Conservation (phyloP, 1,139 yeast genomes). For the Suhomyces choctaworum region DNA sequence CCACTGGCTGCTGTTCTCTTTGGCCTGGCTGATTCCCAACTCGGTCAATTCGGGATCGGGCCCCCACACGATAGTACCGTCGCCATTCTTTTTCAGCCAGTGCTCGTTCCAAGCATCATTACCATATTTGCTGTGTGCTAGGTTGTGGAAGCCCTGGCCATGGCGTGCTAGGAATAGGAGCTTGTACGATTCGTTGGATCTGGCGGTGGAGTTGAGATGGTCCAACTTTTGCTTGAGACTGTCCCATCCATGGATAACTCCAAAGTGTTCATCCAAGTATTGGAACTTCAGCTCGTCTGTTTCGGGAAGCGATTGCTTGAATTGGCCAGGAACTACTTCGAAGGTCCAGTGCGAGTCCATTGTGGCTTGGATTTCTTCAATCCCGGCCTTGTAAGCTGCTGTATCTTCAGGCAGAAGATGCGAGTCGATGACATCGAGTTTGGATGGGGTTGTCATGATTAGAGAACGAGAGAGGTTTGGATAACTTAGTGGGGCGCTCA, state of each 20-base stretch:
- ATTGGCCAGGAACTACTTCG: slow-evolving; percentile 37
- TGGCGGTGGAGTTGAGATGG: slow-evolving; percentile 29
- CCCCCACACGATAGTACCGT: slow-evolving; percentile 47
- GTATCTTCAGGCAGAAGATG: slow-evolving; percentile 12
- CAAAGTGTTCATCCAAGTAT: slow-evolving; percentile 43
- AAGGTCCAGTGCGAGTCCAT: slow-evolving; percentile 31
- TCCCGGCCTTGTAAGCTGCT: slow-evolving; percentile 10
- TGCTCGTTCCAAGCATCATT: slow-evolving; percentile 44
- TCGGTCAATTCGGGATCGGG: slow-evolving; percentile 49
- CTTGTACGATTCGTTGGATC: slow-evolving; percentile 31
- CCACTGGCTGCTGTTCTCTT: slow-evolving; percentile 23
- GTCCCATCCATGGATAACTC: slow-evolving; percentile 35
- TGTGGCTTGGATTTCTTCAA: slow-evolving; percentile 8
- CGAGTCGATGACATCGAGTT: slow-evolving; percentile 18
- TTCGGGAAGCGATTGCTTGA: slow-evolving; percentile 37
- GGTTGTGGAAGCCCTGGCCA: slow-evolving; percentile 49
- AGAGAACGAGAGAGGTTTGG: no score
- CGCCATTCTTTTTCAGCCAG: slow-evolving; percentile 46
- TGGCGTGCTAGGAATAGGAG: slow-evolving; percentile 46
- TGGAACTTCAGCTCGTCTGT: slow-evolving; percentile 43
- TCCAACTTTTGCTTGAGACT: slow-evolving; percentile 27
- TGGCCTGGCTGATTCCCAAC: slow-evolving; percentile 43
- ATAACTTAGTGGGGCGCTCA: no score
- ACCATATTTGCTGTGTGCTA: slow-evolving; percentile 45
- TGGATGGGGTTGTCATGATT: slow-evolving; percentile 14